Base-by-base conservation (phyloP, 176 grass and related monocot genomes). In the Bolboschoenus planiculmis region DNA sequence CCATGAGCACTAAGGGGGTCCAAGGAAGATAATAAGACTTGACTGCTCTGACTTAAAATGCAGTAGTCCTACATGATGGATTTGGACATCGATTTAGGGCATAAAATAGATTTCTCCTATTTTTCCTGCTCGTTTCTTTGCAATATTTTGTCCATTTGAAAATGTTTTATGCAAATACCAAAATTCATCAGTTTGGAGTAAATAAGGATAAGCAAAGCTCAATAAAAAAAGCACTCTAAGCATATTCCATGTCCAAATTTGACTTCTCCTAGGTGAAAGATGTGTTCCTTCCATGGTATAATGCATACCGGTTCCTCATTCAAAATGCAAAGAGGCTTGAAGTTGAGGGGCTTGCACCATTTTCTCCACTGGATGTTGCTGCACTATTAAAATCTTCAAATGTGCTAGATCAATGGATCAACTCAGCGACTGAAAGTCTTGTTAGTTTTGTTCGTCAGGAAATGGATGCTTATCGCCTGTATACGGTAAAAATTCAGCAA, bases 241-340 rank as follows among this genome's bases (percentile, higher is more conserved):
- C 26, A 76, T 76, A 11, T 75, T 30, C n/a, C 5, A 75, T 75
- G 43, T 75, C 71, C 5, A 50, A 76, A 76, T 51, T n/a, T 51
- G 72, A 76, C 72, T 51, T 76, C 20, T 83, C 33, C 39, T 88
- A 99, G 96, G 96, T 99, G 73, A 99, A 99, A 90, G 96, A 99
- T 90, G 96, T 99, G 80, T 99, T 99, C 89, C 96, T 99, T 40
- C 96, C 96, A 1, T 99, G 96, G 96, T 99, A 99, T 80, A 99
- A 99, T 73, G 96, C 96, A 20, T 95, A 99, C 82, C 91, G 96
- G 62, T 99, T 99, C 83, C 83, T 99, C 72, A 86, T 99, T 58
- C 96, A 99, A 99, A 99, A 99, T 83, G 92, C 92, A 30, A 99
- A 99, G 82, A 99, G 96, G 78, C 91, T 99, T 55, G 96, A 99